Conservation (phyloP, 495 filamentous ascomycete genomes). For the Sabuloglossum arenarium region DNA sequence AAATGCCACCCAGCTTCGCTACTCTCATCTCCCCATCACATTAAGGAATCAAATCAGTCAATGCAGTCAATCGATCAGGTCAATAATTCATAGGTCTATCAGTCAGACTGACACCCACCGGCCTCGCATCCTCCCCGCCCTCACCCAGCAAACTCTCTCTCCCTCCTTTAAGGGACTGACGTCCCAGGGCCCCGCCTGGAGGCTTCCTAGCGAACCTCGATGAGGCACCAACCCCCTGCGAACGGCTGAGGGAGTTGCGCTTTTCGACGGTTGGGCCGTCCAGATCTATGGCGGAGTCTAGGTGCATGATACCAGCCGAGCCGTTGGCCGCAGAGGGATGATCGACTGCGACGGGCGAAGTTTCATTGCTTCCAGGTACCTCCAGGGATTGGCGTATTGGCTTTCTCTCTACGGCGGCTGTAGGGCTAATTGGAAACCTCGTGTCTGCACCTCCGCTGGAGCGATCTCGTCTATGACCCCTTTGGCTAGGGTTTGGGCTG, state of each 20-base stretch:
- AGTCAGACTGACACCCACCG: constrained; percentile 50
- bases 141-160: constrained; percentile 18
- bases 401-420: constrained; percentile 25
- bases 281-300: constrained; percentile 8
- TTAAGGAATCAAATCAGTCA: background rate
- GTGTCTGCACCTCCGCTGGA: constrained; percentile 60
- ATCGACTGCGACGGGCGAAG: constrained; percentile 19
- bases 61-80: background rate
- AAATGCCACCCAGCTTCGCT: no score
- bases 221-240: constrained; percentile 18
- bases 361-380: constrained; percentile 26
- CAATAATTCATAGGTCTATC: constrained; percentile 76
- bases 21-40: no score
- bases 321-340: constrained; percentile 21
- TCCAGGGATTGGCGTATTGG: constrained; percentile 26
- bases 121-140: constrained; percentile 10
- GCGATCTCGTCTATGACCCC: constrained; percentile 49
- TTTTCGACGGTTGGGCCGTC: constrained; percentile 21
- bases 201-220: constrained; percentile 17
- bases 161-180: constrained; percentile 15
- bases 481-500: constrained; percentile 46
- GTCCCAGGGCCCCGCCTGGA: constrained; percentile 26
- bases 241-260: constrained; percentile 26
- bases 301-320: constrained; percentile 19
- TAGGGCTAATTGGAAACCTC: constrained; percentile 69